Base-by-base conservation (phyloP, 306 rosid species). In the Gastrolobium villosum region DNA sequence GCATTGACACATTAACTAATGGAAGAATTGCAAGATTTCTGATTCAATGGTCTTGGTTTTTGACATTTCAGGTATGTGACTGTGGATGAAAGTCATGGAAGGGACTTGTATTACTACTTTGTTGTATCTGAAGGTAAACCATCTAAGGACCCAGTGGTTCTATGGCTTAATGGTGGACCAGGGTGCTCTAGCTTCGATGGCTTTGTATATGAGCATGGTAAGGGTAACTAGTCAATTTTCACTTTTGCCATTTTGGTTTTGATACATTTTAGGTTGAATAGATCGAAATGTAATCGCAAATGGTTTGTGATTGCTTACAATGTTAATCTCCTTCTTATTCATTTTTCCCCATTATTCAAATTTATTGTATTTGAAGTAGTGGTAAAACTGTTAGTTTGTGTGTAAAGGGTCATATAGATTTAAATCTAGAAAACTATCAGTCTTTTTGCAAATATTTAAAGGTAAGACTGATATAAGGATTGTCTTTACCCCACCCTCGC, bases 161-260 rank as follows among this genome's bases (percentile, higher is more conserved):
- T 91, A 8, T 91, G 97, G 94, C 92, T 91, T 48, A 91, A 91
- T 41, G 97, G 97, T 34, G 97, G 97, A 53, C 97, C 97, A 3
- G 97, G 94, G 8, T 91, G 97, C 67, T 91, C 97, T 59, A 88
- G 97, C 80, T 79, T 91, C 8, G 97, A 91, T 80, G 97, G 89
- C 53, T 91, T 89, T 50, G 78, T 91, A 34, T 91, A 89, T 7
- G 97, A 91, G 75, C 94, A 91, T 44, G 97, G 97, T 91, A 84
- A 91, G 37, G 94, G 88, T 87, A 83, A 26, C 15, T 2, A 44
- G 11, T 69, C 53, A 53, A 15, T 13, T 40, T 71, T 43, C 43
- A 34, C 49, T 4, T 11, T 11, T 69, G 4, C 0, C 7, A 11
- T 43, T 20, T 65, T 50, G 4, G 0, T 32, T 52, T 70, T 0